These are phyloP conservation scores for Acer yangbiense DNA, from an alignment of 345 rosid species.

Conservation along the genomic window DNA sequence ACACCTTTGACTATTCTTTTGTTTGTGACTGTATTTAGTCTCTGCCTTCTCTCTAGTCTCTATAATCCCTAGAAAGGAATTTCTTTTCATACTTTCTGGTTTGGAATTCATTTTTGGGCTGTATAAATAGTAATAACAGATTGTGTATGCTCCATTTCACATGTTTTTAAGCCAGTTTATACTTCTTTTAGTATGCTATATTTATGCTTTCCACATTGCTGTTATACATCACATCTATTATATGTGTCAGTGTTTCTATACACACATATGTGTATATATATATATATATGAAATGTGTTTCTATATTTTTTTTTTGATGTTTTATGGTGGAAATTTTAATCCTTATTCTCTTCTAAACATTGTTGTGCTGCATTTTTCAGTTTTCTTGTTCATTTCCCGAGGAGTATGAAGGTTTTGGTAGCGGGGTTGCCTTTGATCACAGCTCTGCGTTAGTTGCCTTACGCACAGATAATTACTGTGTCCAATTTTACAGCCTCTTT, in stretches of 20 bases:
- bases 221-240: not conserved
- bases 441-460: conserved; percentile 76
- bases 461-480: conserved; percentile 71
- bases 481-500: conserved; percentile 84
- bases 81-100: not conserved
- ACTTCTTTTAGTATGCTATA: not conserved
- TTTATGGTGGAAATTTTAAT: not conserved
- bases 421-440: conserved; percentile 67
- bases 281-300: not conserved
- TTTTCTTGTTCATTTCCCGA: conserved; percentile 69
- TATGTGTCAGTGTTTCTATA: too few relatives aligned
- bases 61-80: not conserved
- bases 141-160: not conserved
- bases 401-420: conserved; percentile 41
- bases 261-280: too few relatives aligned
- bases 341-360: not conserved
- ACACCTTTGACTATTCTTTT: not conserved
- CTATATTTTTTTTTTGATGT: not conserved
- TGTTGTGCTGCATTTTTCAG: conserved; percentile 43
- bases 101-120: not conserved
- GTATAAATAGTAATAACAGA: too few relatives aligned
- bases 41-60: too few relatives aligned
- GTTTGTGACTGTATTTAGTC: not conserved
- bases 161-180: not conserved
- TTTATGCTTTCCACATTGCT: not conserved